A percentile compares a stretch with the other conserved stretches of the same genome.
These are phyloP conservation scores for Magnusiomyces paraingens DNA, from an alignment of 1,139 yeast genomes.

Conservation along the genomic window DNA sequence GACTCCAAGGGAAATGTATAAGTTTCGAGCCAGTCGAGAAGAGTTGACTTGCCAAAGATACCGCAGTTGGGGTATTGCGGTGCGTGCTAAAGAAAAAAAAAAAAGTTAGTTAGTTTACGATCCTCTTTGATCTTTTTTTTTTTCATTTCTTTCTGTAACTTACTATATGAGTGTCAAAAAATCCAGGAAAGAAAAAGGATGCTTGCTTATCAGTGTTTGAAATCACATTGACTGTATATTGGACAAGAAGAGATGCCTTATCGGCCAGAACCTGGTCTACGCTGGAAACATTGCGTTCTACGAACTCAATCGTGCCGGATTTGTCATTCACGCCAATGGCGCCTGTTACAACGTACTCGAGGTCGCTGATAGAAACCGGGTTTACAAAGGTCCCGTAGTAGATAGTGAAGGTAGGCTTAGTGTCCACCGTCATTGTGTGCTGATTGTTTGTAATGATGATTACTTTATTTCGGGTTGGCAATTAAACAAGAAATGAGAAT, in stretches of 20 bases:
- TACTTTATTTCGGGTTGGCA: neutral
- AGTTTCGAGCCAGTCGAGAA: slow-evolving; percentile 79
- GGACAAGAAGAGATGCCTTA: slow-evolving; percentile 6
- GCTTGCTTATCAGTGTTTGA: slow-evolving; percentile 20
- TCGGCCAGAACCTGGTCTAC: slow-evolving; percentile 19
- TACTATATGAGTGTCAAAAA: slow-evolving; percentile 79
- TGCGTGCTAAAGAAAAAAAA: slow-evolving; percentile 50
- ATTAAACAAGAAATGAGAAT: neutral
- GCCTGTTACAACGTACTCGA: slow-evolving; percentile 45
- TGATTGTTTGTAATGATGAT: neutral
- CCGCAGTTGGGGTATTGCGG: slow-evolving; percentile 96
- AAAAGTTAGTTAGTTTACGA: neutral
- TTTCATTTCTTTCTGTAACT: neutral
- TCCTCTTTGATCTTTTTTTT: neutral
- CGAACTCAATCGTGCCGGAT: slow-evolving; percentile 43
- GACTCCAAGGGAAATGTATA: slow-evolving; percentile 89
- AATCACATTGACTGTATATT: slow-evolving; percentile 17
- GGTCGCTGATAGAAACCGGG: slow-evolving; percentile 42
- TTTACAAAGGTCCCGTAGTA: slow-evolving; percentile 54
- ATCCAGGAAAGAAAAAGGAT: slow-evolving; percentile 80
- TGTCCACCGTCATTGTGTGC: slow-evolving; percentile 4
- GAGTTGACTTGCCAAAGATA: slow-evolving; percentile 76
- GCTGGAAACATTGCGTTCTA: slow-evolving; percentile 27
- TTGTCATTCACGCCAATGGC: slow-evolving; percentile 46
- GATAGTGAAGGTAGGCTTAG: slow-evolving; percentile 20